Base-by-base conservation (phyloP, 345 rosid species). In the Heritiera littoralis region DNA sequence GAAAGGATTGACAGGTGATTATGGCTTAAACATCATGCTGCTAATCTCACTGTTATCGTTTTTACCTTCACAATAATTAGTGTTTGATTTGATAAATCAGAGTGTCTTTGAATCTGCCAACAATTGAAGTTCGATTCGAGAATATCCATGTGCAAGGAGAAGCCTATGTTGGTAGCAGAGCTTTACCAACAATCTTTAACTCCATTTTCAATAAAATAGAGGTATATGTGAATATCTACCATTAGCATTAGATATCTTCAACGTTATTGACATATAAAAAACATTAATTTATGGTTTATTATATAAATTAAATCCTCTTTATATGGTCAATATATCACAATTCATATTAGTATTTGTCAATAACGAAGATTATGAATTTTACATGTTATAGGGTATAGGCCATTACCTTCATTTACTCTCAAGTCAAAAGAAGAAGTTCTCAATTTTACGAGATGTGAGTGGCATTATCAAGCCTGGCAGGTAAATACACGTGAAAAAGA, bases 391-490 rank as follows among this genome's bases (percentile, higher is more conserved):
- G 76, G 17, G 30, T 35, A 48, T 35, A 52, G 76, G 76, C 1
- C 80, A 55, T 70, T 72, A 10, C 66, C 52, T 85, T 8, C 80
- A 85, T 55, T 14, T 89, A 63, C 78, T 75, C 71, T 76, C 80
- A 38, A 81, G 67, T 83, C 74, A 72, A 46, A 93, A 88, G 79
- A 81, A 59, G 65, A 84, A 69, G 41, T n/a, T 89, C 30, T 51
- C 80, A 18, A 86, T 93, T 78, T 88, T 91, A 8, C 81, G 80
- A 61, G 85, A 93, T 77, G 85, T 88, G 1, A 89, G 83, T 58
- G 94, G 95, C 83, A 83, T 93, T 71, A 83, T 93, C 86, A 92
- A 87, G 79, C 97, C 95, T 20, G 81, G 88, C 80, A 89, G 91
- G 96, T 89, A 67, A 76, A 58, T 12, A 13, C 41, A 30, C 0